Evolutionary conservation across 345 rosid genomes (phyloP).

Genomic region (Arabidopsis arenosa): DNA sequence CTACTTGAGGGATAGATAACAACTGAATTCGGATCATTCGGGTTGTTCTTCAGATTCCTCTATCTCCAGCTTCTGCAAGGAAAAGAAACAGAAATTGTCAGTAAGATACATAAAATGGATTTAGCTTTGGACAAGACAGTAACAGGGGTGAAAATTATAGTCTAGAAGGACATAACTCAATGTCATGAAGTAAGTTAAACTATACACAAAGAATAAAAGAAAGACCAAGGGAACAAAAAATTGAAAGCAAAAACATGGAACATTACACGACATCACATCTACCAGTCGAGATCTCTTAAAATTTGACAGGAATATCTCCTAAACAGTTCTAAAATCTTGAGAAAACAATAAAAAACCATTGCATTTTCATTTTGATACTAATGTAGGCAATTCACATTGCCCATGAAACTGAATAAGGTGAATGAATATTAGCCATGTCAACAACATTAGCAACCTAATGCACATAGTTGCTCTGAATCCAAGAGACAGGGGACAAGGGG

Average conservation of each 20-base stretch:
- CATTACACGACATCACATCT: neutral
- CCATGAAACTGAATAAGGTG: slow-evolving; percentile 6
- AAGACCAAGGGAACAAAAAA: neutral
- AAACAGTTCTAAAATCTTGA: neutral
- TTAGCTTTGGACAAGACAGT: neutral
- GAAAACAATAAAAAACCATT: neutral
- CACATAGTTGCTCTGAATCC: neutral
- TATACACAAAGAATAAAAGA: neutral
- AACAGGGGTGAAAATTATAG: neutral
- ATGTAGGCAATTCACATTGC: neutral
- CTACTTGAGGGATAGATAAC: slow-evolving; percentile 9
- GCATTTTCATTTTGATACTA: neutral
- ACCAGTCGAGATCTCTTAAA: slow-evolving; percentile 1
- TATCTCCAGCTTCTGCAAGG: slow-evolving; percentile 39
- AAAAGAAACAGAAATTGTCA: neutral
- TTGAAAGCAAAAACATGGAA: slow-evolving; percentile 3
- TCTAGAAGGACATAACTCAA: slow-evolving; percentile 2
- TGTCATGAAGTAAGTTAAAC: slow-evolving; percentile 3
- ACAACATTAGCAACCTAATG: slow-evolving; percentile 24
- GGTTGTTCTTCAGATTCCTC: slow-evolving; percentile 44
- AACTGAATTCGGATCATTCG: slow-evolving; percentile 24
- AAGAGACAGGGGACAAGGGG: slow-evolving; percentile 13
- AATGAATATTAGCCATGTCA: slow-evolving; percentile 4
- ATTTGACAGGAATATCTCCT: neutral
- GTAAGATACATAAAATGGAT: neutral